Evolutionary conservation across 2,329 filamentous ascomycete genomes (phyloP), one percentile per base, ranked within the genome.

Genomic region (Sarocladium strictum): DNA sequence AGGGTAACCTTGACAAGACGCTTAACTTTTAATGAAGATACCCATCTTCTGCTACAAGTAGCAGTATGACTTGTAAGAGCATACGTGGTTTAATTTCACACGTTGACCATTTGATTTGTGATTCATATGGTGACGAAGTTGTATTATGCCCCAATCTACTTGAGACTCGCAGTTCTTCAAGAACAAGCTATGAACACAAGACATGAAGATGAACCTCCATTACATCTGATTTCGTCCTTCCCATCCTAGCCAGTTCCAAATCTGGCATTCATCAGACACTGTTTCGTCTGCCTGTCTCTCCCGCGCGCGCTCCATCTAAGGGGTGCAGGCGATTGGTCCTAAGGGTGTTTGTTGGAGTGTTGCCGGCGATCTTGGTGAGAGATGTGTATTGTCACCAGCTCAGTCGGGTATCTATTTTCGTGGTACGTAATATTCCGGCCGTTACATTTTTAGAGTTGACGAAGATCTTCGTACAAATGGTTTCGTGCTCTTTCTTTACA

Each of bases 401-500:
- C 11, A 38, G 21, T 23, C n/a, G 43, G 43, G 43, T 49, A 49
- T 49, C 43, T 49, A 49, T 49, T 3, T 15, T 49, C n/a, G 17
- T 29, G 15, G 14, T 21, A 29, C 4, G 26, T 14, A 29, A 9
- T 49, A 12, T 33, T 45, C 26, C 47, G 47, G 27, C 47, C 47
- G 47, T 51, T 10, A 51, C 10, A 33, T 3, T 35, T 12, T 47
- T 29, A n/a, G n/a, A n/a, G n/a, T n/a, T n/a, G n/a, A n/a, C n/a
- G n/a, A n/a, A n/a, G n/a, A n/a, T n/a, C n/a, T n/a, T n/a, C n/a
- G n/a, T n/a, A n/a, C n/a, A n/a, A n/a, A n/a, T n/a, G n/a, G 35
- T 38, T 9, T 38, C 35, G 6, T 9, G 35, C 35, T n/a, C 12
- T n/a, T 43, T 24, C 17, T 61, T 69, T 75, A 78, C 61, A 77